phyloP scores from a whole-genome alignment of 805 yeast genomes.

The Kuraishia molischiana region DNA sequence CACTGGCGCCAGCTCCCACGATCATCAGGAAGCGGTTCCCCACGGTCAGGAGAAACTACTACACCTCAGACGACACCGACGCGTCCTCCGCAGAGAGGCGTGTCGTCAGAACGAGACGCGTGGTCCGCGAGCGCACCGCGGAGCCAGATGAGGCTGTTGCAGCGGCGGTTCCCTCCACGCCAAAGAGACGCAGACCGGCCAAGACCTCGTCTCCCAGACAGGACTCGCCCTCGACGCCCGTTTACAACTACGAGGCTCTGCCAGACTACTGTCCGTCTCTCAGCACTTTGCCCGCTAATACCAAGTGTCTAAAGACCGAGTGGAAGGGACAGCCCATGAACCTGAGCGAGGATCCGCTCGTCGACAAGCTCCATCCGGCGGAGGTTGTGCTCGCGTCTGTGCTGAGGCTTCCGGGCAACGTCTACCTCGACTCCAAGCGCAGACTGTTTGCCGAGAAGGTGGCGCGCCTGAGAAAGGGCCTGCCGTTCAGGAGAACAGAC shows the following conservation, averaged over 20 bases:
- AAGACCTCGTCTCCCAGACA: slow-evolving; percentile 28
- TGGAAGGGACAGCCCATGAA: slow-evolving; percentile 99
- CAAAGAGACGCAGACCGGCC: slow-evolving; percentile 21
- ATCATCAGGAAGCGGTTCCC: slow-evolving; percentile 11
- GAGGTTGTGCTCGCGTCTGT: slow-evolving; percentile 80
- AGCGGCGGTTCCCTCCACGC: slow-evolving; percentile 23
- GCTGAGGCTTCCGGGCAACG: slow-evolving; percentile 79
- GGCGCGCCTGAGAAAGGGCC: slow-evolving; percentile 52
- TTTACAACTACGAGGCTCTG: slow-evolving; percentile 58
- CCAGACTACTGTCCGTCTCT: slow-evolving; percentile 80
- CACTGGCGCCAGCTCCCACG: slow-evolving; percentile 3
- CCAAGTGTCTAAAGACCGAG: slow-evolving; percentile 74
- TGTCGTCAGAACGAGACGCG: slow-evolving; percentile 47
- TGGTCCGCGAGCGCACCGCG: slow-evolving; percentile 28
- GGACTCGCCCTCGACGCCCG: slow-evolving; percentile 29
- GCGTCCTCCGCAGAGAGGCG: slow-evolving; percentile 31
- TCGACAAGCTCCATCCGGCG: slow-evolving; percentile 76
- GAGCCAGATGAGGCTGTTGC: slow-evolving; percentile 18
- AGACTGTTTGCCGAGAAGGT: slow-evolving; percentile 87
- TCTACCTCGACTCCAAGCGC: slow-evolving; percentile 72
- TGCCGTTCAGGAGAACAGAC: slow-evolving; percentile 91
- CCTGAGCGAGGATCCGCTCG: slow-evolving; percentile 66
- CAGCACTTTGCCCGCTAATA: slow-evolving; percentile 50
- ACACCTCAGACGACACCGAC: slow-evolving; percentile 18
- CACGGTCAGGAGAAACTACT: slow-evolving; percentile 17